Evolutionary conservation across 176 grass and related monocot genomes (phyloP), one percentile per base, ranked within the genome.

Genomic region (Paspalum vaginatum): DNA sequence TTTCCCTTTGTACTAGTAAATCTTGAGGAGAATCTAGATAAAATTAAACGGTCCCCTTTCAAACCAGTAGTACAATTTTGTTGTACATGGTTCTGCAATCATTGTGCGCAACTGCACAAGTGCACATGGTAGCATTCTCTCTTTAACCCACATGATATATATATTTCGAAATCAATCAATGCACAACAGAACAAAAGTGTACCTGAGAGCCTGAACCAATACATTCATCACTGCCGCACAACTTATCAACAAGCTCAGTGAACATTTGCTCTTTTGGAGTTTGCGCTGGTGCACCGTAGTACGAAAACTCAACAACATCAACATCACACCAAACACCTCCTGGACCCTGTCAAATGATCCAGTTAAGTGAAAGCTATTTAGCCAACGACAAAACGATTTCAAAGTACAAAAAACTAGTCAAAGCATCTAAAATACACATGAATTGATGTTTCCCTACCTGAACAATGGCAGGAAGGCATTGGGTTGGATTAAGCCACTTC

Each of bases 121-220:
- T 65, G 59, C 58, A 63, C n/a, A 74, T 61, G 81, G 68, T 61
- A 62, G 22, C 76, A 89, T 75, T 15, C 25, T 27, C 7, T 62
- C 22, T 40, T 81, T 59, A 62, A 68, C n/a, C 45, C 41, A 70
- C 26, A 41, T 49, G 42, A 72, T 21, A 73, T 73, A 73, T 73
- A 53, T 66, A 17, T 76, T 60, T 56, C 21, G 5, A 20, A 78
- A 63, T 44, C 49, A 81, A 82, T 47, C 44, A 69, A 79, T 38
- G 26, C 20, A 85, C 45, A 76, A 70, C 50, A 82, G 9, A 88
- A 55, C 20, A 57, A 47, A 76, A 41, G 75, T 47, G 26, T 86
- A 99, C 96, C 96, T 99, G 96, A 82, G 92, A 99, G 76, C 96
- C 96, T 53, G 96, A 94, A 88, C 92, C 96, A 20, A 99, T 91